phyloP scores from a whole-genome alignment of 352 stramenopile species.

The Phytophthora citricola region DNA sequence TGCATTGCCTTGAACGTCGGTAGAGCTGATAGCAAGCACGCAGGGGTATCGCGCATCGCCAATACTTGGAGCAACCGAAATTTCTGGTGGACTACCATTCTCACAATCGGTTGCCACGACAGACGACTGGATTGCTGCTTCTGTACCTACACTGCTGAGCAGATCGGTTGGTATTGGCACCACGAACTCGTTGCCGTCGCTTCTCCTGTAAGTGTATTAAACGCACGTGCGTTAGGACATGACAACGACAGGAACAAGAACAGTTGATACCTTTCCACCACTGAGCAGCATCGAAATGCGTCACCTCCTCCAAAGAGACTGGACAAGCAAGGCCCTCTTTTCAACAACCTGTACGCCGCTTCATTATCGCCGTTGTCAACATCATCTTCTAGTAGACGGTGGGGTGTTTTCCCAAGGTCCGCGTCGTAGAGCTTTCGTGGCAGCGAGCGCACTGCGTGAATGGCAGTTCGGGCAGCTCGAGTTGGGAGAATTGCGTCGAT shows the following conservation, averaged over 20 bases:
- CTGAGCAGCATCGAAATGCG: conserved; percentile 16
- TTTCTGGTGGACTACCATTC: background rate
- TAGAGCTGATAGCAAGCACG: conserved; percentile 37
- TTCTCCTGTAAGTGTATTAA: conserved; percentile 14
- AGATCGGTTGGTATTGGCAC: conserved; percentile 15
- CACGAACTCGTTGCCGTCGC: conserved; percentile 12
- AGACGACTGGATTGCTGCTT: conserved; percentile 20
- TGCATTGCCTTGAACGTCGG: conserved; percentile 12
- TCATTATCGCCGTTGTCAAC: conserved; percentile 23
- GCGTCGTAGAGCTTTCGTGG: conserved; percentile 36
- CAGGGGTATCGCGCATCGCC: conserved; percentile 36
- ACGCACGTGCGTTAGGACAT: background rate
- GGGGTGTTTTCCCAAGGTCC: conserved; percentile 24
- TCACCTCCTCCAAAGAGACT: conserved; percentile 8
- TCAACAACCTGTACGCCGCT: background rate
- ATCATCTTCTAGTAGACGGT: conserved; percentile 34
- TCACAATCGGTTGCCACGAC: conserved; percentile 31
- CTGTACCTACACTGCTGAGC: background rate
- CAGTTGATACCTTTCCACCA: conserved; percentile 25
- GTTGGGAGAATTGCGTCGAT: conserved; percentile 3
- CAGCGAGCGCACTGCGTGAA: conserved; percentile 22
- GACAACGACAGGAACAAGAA: background rate
- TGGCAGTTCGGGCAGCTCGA: conserved; percentile 12
- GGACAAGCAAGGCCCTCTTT: conserved; percentile 1
- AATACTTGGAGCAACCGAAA: background rate